phyloP scores from a whole-genome alignment of 257 asterid species.

The Solanum piurae region DNA sequence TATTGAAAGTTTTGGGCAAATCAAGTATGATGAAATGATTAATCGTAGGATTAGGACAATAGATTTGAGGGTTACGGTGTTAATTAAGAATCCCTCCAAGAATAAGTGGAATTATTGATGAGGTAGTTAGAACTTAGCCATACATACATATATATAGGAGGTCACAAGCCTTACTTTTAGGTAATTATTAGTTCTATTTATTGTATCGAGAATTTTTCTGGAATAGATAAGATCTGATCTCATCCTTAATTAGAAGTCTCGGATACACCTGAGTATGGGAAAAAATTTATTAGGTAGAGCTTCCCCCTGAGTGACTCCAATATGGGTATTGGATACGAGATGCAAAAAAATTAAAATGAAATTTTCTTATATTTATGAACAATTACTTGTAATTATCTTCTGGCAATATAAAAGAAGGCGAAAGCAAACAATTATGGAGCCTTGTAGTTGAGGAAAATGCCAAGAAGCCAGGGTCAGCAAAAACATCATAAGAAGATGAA shows the following conservation, averaged over 20 bases:
- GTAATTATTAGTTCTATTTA: neutral
- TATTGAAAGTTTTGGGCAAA: neutral
- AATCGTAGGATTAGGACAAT: neutral
- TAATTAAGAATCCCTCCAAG: neutral
- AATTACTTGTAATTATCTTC: neutral
- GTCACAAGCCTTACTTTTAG: neutral
- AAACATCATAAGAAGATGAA: neutral
- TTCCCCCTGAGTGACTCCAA: neutral
- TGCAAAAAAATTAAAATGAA: neutral
- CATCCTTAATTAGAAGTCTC: neutral
- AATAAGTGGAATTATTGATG: neutral
- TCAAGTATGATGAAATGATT: neutral
- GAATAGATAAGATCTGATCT: neutral
- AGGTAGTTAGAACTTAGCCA: neutral
- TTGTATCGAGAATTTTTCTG: neutral
- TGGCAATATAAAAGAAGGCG: no score
- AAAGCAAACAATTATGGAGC: neutral
- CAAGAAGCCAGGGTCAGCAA: neutral
- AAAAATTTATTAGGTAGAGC: neutral
- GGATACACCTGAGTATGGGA: neutral
- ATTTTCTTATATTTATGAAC: neutral
- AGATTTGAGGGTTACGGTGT: neutral
- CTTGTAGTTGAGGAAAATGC: neutral
- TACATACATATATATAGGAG: neutral
- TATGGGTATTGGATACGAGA: neutral